Percentiles rank a stretch among this genome's conserved stretches.
Conservation (phyloP, 2,329 filamentous ascomycete species). For the Venturia asperata region DNA sequence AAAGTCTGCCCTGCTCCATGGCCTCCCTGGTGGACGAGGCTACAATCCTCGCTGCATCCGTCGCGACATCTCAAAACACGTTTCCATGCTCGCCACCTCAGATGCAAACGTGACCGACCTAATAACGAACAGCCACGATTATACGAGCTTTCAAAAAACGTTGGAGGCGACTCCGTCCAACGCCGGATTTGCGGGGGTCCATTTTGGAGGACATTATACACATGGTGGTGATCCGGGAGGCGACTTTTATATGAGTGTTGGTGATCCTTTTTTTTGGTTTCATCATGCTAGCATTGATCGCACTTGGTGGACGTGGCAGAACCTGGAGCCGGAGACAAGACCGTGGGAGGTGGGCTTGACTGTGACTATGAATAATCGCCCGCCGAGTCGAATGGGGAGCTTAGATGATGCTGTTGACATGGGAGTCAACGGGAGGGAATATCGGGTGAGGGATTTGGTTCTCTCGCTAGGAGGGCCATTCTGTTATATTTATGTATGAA, state of each 20-base stretch:
- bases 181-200: background rate
- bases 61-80: conserved; percentile 35
- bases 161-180: background rate
- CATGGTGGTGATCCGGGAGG: conserved; percentile 16
- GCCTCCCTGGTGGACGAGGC: background rate
- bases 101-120: conserved; percentile 28
- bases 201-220: conserved; percentile 12
- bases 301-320: conserved; percentile 22
- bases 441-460: conserved; percentile 17
- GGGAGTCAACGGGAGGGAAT: conserved; percentile 16
- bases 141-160: conserved; percentile 33
- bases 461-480: conserved; percentile 19
- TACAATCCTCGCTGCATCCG: conserved; percentile 38
- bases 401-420: conserved; percentile 20
- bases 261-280: conserved; percentile 21
- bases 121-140: conserved; percentile 33
- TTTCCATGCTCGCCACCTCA: conserved; percentile 27
- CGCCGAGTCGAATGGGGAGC: conserved; percentile 22
- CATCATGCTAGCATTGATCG: conserved; percentile 23
- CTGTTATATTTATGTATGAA: conserved; percentile 21
- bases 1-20: background rate
- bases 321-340: conserved; percentile 6
- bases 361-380: conserved; percentile 13
- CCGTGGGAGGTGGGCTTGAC: conserved; percentile 8
- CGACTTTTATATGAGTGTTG: conserved; percentile 1